phyloP scores from a whole-genome alignment of 192 early-diverging fungal species.

The Ramicandelaber brevisporus region DNA sequence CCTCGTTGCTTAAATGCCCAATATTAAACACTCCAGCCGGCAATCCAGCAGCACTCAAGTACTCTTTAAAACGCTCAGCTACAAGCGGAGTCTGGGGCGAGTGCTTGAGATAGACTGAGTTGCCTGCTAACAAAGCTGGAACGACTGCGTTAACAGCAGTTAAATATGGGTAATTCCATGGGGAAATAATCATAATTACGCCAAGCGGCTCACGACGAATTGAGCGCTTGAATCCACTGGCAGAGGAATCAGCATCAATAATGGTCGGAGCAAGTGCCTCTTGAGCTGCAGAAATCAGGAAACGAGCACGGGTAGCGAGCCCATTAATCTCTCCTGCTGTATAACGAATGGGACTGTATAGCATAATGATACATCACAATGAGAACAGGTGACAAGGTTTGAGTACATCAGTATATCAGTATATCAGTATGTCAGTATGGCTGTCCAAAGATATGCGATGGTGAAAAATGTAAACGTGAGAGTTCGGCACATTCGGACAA shows the following conservation, averaged over 20 bases:
- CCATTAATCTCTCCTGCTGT: slow-evolving; percentile 43
- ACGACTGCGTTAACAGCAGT: slow-evolving; percentile 50
- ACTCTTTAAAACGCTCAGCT: slow-evolving; percentile 36
- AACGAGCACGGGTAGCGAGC: slow-evolving; percentile 31
- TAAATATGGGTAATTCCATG: slow-evolving; percentile 74
- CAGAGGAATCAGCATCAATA: slow-evolving; percentile 6
- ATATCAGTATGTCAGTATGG: too few species aligned
- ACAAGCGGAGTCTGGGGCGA: slow-evolving; percentile 56
- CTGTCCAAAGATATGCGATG: too few species aligned
- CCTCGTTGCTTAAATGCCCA: not conserved
- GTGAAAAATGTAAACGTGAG: too few species aligned
- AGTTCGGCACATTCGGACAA: too few species aligned
- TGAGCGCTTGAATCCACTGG: slow-evolving; percentile 32
- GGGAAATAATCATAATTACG: slow-evolving; percentile 28
- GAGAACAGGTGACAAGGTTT: too few species aligned
- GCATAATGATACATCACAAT: too few species aligned
- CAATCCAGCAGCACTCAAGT: slow-evolving; percentile 36
- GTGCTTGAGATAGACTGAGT: slow-evolving; percentile 50
- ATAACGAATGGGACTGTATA: slow-evolving; percentile 35
- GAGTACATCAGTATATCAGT: too few species aligned
- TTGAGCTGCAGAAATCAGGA: slow-evolving; percentile 40
- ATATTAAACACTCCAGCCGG: slow-evolving; percentile 39
- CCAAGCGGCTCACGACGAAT: slow-evolving; percentile 49
- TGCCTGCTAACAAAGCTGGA: slow-evolving; percentile 54
- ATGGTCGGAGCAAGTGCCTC: slow-evolving; percentile 12